A percentile compares a stretch with the other conserved stretches of the same genome.
Conservation (phyloP, 23 red algal genomes). For the Gracilaria caudata region DNA sequence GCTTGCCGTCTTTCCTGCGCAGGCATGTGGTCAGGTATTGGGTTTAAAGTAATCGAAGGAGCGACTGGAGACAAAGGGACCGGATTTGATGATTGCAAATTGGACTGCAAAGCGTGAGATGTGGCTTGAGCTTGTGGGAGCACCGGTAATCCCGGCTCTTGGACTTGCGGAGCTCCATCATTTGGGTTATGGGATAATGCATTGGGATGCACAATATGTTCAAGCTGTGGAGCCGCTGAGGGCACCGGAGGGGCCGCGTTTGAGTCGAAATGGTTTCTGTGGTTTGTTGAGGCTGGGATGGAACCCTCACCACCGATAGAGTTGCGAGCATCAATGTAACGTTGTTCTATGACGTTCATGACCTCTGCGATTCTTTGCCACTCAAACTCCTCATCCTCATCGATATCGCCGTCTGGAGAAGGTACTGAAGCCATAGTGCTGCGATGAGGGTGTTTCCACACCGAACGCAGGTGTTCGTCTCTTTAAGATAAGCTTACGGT, state of each 20-base stretch:
- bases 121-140: background rate
- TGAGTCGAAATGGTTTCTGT: background rate
- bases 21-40: background rate
- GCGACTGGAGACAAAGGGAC: background rate
- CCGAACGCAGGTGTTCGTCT: background rate
- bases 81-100: background rate
- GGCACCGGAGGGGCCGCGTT: background rate
- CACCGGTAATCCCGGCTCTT: background rate
- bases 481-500: background rate
- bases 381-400: constrained; percentile 16
- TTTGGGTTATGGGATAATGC: background rate
- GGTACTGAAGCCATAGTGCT: constrained; percentile 3
- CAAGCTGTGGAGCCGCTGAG: background rate
- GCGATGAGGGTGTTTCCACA: background rate
- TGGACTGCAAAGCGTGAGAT: background rate
- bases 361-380: constrained; percentile 12
- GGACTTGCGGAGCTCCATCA: background rate
- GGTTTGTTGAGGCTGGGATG: background rate
- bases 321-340: constrained; percentile 21
- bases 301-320: background rate
- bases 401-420: constrained; percentile 24
- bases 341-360: constrained; percentile 26
- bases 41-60: background rate
- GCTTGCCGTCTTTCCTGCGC: background rate
- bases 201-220: background rate